Base-by-base conservation (phyloP, 495 filamentous ascomycete species). In the Schizothecium vesticola region DNA sequence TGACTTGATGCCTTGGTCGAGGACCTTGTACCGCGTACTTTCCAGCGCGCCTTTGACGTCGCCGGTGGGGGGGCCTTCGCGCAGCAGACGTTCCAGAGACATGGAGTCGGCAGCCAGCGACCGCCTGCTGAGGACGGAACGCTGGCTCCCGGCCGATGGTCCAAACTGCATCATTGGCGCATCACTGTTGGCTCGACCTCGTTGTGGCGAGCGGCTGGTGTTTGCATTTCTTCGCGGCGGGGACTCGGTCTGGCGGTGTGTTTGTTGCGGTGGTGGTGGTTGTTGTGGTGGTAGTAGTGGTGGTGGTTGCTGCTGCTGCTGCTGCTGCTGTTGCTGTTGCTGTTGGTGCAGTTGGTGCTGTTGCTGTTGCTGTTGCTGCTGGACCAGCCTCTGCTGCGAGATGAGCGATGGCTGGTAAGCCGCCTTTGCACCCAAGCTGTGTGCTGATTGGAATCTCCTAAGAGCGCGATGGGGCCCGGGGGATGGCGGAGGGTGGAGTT, bases 1-100 rank as follows among this genome's bases (percentile, higher is more conserved):
- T 59, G 90, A 88, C 71, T 91, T 90, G 43, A 96, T 88, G 67
- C 90, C 90, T 70, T 91, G 88, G 59, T 89, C 88, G 29, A 97
- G 76, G 55, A 97, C 87, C 70, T 90, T 87, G 74, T 90, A 86
- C 66, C 92, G 87, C 72, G 93, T 80, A 70, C 91, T 90, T 68
- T 91, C 85, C 36, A 97, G 84, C 4, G 88, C 89, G 58, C 86
- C 84, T 1, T 80, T 73, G 6, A 91, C 74, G 73, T 94, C 87
- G 43, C 88, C 89, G 75, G 84, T 81, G 11, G 89, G 89, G 13
- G 91, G 91, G 0, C 92, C 92, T 64, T 91, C 90, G 66, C 89
- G 86, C 25, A 93, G 76, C 3, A 92, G 73, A 57, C 77, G 81
- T 70, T 92, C 90, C 28, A 93, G 70, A 36, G 89, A 90, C 73